A percentile compares a stretch with the other conserved stretches of the same genome.
These are phyloP conservation scores for Cucurbita moschata DNA, from an alignment of 306 rosid genomes.

Conservation along the genomic window DNA sequence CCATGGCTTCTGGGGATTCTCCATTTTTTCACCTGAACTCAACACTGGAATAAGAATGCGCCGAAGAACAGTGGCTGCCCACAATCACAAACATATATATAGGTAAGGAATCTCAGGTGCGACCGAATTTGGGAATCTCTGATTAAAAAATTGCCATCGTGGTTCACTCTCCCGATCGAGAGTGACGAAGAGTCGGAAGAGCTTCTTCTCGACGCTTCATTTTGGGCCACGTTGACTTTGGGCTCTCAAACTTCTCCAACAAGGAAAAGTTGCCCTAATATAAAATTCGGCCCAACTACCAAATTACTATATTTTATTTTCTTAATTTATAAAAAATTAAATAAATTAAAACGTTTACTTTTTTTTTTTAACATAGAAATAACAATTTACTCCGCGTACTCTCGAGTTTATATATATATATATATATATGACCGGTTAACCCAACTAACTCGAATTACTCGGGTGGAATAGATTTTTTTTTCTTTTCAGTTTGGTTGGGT, in stretches of 20 bases:
- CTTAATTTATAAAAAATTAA: no score
- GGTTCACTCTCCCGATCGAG: neutral
- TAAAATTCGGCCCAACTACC: neutral
- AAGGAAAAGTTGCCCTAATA: neutral
- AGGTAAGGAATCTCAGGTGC: neutral
- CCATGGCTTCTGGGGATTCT: conserved; percentile 72
- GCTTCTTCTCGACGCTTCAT: neutral
- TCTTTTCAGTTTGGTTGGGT: no score
- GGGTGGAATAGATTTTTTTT: no score
- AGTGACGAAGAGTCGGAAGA: neutral
- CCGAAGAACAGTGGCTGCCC: no score
- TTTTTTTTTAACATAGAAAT: no score
- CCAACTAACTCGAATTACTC: no score
- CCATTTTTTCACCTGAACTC: conserved; percentile 34
- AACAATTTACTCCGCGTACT: no score
- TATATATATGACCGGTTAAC: no score
- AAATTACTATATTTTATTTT: neutral
- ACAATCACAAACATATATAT: neutral
- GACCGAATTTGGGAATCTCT: neutral
- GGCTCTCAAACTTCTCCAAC: neutral
- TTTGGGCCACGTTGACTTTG: conserved; percentile 1
- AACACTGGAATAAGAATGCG: neutral
- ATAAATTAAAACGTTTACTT: no score
- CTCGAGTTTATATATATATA: no score
- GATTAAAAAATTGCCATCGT: neutral